phyloP scores from a whole-genome alignment of 441 rosid species.

The Gossypium laxum region DNA sequence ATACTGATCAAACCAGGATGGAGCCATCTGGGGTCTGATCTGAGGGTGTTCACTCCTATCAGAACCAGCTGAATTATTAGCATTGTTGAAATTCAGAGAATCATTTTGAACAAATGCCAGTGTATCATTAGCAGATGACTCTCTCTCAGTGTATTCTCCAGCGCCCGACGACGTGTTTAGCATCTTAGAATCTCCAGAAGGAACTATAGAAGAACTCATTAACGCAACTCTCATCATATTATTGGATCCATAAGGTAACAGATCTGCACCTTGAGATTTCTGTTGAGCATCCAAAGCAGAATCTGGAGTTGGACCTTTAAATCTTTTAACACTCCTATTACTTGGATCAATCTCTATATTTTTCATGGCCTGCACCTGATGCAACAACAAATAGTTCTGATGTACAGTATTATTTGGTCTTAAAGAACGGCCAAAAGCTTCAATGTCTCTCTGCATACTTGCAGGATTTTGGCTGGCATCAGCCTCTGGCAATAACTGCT shows the following conservation, averaged over 20 bases:
- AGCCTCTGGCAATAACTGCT: constrained; percentile 22
- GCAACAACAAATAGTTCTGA: constrained; percentile 37
- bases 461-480: constrained; percentile 24
- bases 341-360: constrained; percentile 36
- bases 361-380: constrained; percentile 41
- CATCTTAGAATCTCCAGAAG: constrained; percentile 35
- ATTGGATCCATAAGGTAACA: constrained; percentile 20
- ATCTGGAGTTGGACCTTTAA: constrained; percentile 29
- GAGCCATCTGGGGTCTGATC: constrained; percentile 60
- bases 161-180: constrained; percentile 26
- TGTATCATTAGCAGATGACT: constrained; percentile 27
- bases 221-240: constrained; percentile 23
- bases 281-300: constrained; percentile 25
- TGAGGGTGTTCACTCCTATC: constrained; percentile 37
- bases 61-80: constrained; percentile 25
- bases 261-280: constrained; percentile 23
- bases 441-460: constrained; percentile 36
- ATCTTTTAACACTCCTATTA: constrained; percentile 40
- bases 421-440: constrained; percentile 44
- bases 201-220: constrained; percentile 14
- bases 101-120: constrained; percentile 26
- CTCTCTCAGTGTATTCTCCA: constrained; percentile 23
- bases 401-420: constrained; percentile 28
- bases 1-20: constrained; percentile 66
- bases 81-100: constrained; percentile 25